Percentiles rank a stretch among this genome's conserved stretches.
Evolutionary conservation across 1,139 yeast species (phyloP).

Genomic region (Kazachstania sp.): DNA sequence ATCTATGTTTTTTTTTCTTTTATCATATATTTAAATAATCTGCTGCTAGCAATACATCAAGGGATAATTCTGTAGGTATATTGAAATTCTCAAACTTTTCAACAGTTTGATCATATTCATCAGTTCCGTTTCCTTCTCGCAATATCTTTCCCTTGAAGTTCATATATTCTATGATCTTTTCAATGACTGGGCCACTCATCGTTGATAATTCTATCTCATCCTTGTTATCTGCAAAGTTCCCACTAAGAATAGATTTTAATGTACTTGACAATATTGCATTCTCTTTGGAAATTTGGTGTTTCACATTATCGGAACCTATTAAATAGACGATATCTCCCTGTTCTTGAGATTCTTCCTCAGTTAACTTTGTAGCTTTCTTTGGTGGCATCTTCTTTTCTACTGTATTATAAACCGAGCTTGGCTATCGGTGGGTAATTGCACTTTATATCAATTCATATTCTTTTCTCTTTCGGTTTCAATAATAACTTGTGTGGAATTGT

Average conservation of each 20-base stretch:
- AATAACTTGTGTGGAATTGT: no score
- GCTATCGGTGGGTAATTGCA: no score
- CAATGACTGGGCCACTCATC: slow-evolving; percentile 65
- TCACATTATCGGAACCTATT: neutral
- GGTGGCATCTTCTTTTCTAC: no score
- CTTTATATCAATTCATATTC: no score
- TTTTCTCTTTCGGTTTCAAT: no score
- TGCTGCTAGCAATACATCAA: slow-evolving; percentile 85
- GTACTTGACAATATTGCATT: slow-evolving; percentile 62
- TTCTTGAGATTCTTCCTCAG: neutral
- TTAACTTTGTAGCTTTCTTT: no score
- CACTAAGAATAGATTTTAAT: slow-evolving; percentile 44
- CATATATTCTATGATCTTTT: slow-evolving; percentile 78
- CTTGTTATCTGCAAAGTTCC: slow-evolving; percentile 36
- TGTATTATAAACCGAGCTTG: no score
- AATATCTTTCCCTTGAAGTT: slow-evolving; percentile 54
- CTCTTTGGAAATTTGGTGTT: neutral
- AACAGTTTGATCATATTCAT: slow-evolving; percentile 43
- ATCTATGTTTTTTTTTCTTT: neutral
- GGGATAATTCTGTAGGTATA: slow-evolving; percentile 88
- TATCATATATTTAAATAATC: slow-evolving; percentile 57
- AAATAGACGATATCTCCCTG: neutral
- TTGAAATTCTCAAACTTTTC: slow-evolving; percentile 71
- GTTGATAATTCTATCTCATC: slow-evolving; percentile 35
- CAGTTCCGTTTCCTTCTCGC: slow-evolving; percentile 21